A percentile compares a stretch with the other conserved stretches of the same genome.
Conservation (phyloP, 1,284 basidiomycete species). For the Ustilago sp. region DNA sequence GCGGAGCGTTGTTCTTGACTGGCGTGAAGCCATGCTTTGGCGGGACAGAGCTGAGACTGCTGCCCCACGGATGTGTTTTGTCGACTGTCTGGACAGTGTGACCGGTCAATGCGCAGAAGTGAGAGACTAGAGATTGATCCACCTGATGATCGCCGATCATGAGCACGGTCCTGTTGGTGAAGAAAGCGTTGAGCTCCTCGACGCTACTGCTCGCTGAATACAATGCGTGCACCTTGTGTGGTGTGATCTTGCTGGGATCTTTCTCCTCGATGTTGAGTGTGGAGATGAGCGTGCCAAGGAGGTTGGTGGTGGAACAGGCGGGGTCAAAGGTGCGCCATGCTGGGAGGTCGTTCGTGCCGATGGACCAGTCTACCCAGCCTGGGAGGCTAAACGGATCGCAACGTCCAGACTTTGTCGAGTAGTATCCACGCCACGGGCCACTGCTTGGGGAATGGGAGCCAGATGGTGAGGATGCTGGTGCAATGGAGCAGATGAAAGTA, state of each 20-base stretch:
- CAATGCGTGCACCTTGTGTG: conserved; percentile 30
- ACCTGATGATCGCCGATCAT: conserved; percentile 70
- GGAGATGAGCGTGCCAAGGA: conserved; percentile 45
- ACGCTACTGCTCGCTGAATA: conserved; percentile 10
- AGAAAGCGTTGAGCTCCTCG: conserved; percentile 55
- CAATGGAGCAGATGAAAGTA: conserved; percentile 40
- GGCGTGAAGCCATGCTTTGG: conserved; percentile 47
- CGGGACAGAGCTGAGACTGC: conserved; percentile 48
- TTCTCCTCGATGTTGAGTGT: conserved; percentile 30
- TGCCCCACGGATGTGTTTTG: conserved; percentile 65
- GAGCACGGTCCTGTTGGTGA: conserved; percentile 70
- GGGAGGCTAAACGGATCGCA: conserved; percentile 58
- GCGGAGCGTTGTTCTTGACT: conserved; percentile 58
- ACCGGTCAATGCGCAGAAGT: conserved; percentile 70
- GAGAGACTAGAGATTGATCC: conserved; percentile 68
- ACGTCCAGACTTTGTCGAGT: conserved; percentile 14
- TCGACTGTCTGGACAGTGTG: conserved; percentile 65
- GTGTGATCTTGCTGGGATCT: conserved; percentile 42
- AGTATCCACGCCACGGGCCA: conserved; percentile 21
- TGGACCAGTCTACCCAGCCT: conserved; percentile 55
- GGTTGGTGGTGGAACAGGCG: conserved; percentile 42
- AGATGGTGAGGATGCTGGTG: conserved; percentile 8
- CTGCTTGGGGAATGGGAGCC: not conserved
- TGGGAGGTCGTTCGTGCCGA: conserved; percentile 42
- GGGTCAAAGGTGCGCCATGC: conserved; percentile 58